Evolutionary conservation across 768 basidiomycete genomes (phyloP).

Genomic region (Russula abietina): DNA sequence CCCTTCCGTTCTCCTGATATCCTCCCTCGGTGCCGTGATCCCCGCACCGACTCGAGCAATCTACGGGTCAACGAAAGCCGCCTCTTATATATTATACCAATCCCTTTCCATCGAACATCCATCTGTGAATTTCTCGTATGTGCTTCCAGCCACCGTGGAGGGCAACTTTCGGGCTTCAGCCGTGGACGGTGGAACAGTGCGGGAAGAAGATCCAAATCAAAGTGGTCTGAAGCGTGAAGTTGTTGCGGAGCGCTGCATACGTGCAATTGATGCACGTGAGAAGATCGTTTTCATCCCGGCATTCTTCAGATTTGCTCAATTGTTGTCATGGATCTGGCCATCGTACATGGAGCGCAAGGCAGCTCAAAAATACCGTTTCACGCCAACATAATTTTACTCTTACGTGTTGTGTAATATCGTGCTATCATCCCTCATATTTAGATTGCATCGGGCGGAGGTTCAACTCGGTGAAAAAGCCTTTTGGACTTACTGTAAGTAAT

Average conservation of each 20-base stretch:
- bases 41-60: constrained; percentile 82
- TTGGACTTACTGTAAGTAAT: neutral
- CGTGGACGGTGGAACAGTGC: constrained; percentile 49
- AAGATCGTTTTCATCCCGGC: constrained; percentile 55
- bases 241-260: constrained; percentile 56
- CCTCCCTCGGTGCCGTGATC: constrained; percentile 70
- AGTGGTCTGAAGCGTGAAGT: constrained; percentile 51
- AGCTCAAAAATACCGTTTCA: constrained; percentile 59
- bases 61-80: constrained; percentile 80
- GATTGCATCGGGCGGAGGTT: neutral
- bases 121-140: constrained; percentile 50
- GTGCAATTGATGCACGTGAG: constrained; percentile 53
- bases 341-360: constrained; percentile 51
- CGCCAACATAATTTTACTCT: neutral
- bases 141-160: constrained; percentile 67
- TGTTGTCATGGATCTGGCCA: constrained; percentile 64
- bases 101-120: constrained; percentile 78
- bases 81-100: constrained; percentile 71
- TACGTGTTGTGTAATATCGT: neutral
- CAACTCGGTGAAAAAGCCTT: neutral
- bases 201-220: constrained; percentile 47
- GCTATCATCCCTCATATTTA: neutral
- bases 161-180: constrained; percentile 77
- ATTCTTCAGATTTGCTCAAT: constrained; percentile 42
- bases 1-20: constrained; percentile 74